phyloP scores from a whole-genome alignment of 1,139 yeast genomes.

The Yamadazyma sp. region DNA sequence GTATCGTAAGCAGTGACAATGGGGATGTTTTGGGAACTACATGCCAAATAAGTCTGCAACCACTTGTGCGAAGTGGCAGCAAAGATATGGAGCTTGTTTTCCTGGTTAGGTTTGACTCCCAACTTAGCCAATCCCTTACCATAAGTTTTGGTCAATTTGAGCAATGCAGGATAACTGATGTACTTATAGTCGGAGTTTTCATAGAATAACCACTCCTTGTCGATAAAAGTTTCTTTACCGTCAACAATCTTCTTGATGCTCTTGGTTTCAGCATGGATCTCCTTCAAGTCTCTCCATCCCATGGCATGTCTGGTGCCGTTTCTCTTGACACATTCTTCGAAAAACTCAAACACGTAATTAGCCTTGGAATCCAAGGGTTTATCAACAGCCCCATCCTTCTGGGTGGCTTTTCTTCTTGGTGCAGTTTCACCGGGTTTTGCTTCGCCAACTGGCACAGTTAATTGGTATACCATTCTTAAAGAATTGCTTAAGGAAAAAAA shows the following conservation, averaged over 20 bases:
- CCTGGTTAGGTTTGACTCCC: constrained; percentile 68
- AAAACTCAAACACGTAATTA: constrained; percentile 67
- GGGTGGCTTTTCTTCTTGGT: constrained; percentile 74
- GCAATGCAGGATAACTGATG: constrained; percentile 61
- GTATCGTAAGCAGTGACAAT: constrained; percentile 97
- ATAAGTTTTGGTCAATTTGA: constrained; percentile 47
- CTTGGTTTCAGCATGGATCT: constrained; percentile 75
- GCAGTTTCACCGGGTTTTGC: constrained; percentile 88
- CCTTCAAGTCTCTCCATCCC: constrained; percentile 79
- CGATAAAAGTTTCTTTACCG: constrained; percentile 69
- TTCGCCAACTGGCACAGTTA: constrained; percentile 73
- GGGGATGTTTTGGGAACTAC: constrained; percentile 75
- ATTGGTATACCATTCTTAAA: constrained; percentile 20
- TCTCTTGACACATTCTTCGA: constrained; percentile 61
- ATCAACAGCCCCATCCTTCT: constrained; percentile 53
- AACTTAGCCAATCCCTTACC: constrained; percentile 76
- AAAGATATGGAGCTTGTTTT: constrained; percentile 73
- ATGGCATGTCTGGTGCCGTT: constrained; percentile 58
- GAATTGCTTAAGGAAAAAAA: background rate
- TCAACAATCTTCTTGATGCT: constrained; percentile 72
- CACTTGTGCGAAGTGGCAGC: constrained; percentile 85
- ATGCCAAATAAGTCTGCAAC: constrained; percentile 85
- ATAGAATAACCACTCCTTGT: constrained; percentile 84
- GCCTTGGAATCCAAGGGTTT: constrained; percentile 62
- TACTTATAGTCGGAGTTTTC: constrained; percentile 75